A percentile compares a stretch with the other conserved stretches of the same genome.
These are phyloP conservation scores for Sophora flavescens DNA, from an alignment of 306 rosid genomes.

Conservation along the genomic window DNA sequence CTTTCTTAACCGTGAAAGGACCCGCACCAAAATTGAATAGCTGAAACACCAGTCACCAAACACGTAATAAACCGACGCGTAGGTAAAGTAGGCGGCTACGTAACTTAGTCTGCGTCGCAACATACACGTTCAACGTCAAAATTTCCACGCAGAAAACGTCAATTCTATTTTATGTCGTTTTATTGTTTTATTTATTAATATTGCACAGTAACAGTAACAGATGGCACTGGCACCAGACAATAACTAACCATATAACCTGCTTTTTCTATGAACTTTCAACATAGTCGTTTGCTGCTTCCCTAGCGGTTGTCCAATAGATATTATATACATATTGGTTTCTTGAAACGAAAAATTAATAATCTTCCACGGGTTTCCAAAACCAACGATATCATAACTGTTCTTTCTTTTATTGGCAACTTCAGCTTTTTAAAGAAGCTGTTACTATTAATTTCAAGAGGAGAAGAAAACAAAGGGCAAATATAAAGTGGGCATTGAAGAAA, in stretches of 20 bases:
- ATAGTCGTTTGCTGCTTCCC: slow-evolving; percentile 8
- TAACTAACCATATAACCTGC: slow-evolving; percentile 21
- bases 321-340: slow-evolving; percentile 24
- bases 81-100: slow-evolving; percentile 45
- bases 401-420: slow-evolving; percentile 22
- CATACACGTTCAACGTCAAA: slow-evolving; percentile 28
- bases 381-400: slow-evolving; percentile 43
- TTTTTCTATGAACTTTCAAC: slow-evolving; percentile 39
- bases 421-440: slow-evolving; percentile 43
- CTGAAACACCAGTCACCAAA: slow-evolving; percentile 37
- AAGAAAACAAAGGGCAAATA: slow-evolving; percentile 5
- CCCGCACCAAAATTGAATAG: background rate
- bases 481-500: slow-evolving; percentile 26
- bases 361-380: slow-evolving; percentile 40
- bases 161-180: background rate
- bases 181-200: slow-evolving; percentile 13
- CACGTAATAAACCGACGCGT: slow-evolving; percentile 23
- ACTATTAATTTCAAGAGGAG: slow-evolving; percentile 21
- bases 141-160: slow-evolving; percentile 43
- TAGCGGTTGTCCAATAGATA: background rate
- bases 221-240: slow-evolving; percentile 25
- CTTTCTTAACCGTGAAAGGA: too few species aligned
- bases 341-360: slow-evolving; percentile 37
- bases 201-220: slow-evolving; percentile 23
- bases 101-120: slow-evolving; percentile 19